Conservation (phyloP, 306 rosid species). For the Pterocarpus macrocarpus region DNA sequence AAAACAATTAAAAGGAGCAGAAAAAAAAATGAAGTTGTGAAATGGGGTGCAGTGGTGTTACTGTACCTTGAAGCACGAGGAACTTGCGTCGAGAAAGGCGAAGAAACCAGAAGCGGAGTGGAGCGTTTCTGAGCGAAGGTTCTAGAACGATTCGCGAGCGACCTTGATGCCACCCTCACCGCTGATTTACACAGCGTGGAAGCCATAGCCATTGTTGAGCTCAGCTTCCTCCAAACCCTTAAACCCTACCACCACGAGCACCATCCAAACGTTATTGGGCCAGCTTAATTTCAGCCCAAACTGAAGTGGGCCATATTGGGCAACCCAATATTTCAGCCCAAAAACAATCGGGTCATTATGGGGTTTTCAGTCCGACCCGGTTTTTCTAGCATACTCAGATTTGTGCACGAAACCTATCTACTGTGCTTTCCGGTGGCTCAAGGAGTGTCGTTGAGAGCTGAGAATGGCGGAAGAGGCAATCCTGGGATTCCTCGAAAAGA, state of each 20-base stretch:
- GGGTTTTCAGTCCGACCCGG: conserved; percentile 7
- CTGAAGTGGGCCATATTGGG: neutral
- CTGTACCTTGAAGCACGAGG: conserved; percentile 69
- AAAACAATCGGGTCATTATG: neutral
- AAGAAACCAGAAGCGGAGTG: conserved; percentile 49
- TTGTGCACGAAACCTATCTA: neutral
- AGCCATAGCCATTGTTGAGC: conserved; percentile 52
- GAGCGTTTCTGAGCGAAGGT: conserved; percentile 50
- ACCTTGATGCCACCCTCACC: conserved; percentile 62
- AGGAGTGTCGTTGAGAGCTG: conserved; percentile 8
- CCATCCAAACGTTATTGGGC: neutral
- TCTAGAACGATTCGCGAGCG: conserved; percentile 64
- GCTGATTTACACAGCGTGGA: conserved; percentile 71
- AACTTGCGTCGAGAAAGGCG: conserved; percentile 55
- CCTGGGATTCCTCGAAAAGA: conserved; percentile 66
- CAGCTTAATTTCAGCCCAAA: neutral
- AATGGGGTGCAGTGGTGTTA: neutral
- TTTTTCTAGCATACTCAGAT: neutral
- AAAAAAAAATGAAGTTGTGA: neutral
- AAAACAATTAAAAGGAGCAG: neutral
- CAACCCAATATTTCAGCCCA: neutral
- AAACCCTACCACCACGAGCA: conserved; percentile 45
- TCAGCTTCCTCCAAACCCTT: conserved; percentile 14
- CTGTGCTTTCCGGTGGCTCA: neutral
- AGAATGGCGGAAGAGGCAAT: conserved; percentile 80